A percentile compares a stretch with the other conserved stretches of the same genome.
phyloP scores from a whole-genome alignment of 257 asterid genomes.

The Paraleonurus japonicus region DNA sequence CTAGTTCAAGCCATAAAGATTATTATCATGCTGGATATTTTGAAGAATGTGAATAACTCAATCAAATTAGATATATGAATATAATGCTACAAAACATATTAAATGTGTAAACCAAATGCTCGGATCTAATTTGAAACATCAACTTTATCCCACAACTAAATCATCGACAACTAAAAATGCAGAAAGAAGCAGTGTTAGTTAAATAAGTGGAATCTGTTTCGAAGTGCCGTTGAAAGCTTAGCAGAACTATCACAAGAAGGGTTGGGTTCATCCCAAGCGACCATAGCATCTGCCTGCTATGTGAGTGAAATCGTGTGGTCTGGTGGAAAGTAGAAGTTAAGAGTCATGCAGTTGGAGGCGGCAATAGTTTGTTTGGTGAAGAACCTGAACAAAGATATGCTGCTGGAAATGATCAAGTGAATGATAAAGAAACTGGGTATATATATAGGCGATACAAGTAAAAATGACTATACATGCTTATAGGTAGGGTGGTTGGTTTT shows the following conservation, averaged over 20 bases:
- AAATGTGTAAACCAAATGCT: background rate
- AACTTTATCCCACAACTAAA: slow-evolving; percentile 13
- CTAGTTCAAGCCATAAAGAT: background rate
- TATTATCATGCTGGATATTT: background rate
- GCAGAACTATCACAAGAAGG: slow-evolving; percentile 43
- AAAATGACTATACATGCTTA: background rate
- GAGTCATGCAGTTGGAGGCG: background rate
- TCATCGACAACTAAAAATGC: background rate
- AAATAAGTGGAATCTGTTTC: slow-evolving; percentile 30
- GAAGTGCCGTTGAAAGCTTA: slow-evolving; percentile 33
- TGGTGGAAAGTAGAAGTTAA: background rate
- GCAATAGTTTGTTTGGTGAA: background rate
- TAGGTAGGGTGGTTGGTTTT: background rate
- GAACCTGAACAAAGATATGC: background rate
- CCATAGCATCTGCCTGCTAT: background rate
- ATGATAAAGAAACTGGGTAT: background rate
- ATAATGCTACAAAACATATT: background rate
- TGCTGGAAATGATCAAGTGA: background rate
- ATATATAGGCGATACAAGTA: background rate
- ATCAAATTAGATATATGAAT: background rate
- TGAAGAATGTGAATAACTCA: background rate
- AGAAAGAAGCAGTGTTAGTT: background rate
- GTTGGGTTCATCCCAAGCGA: slow-evolving; percentile 78
- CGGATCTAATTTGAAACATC: background rate
- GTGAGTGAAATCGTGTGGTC: background rate